phyloP scores from a whole-genome alignment of 2,329 filamentous ascomycete genomes.

The Talaromyces sp. region DNA sequence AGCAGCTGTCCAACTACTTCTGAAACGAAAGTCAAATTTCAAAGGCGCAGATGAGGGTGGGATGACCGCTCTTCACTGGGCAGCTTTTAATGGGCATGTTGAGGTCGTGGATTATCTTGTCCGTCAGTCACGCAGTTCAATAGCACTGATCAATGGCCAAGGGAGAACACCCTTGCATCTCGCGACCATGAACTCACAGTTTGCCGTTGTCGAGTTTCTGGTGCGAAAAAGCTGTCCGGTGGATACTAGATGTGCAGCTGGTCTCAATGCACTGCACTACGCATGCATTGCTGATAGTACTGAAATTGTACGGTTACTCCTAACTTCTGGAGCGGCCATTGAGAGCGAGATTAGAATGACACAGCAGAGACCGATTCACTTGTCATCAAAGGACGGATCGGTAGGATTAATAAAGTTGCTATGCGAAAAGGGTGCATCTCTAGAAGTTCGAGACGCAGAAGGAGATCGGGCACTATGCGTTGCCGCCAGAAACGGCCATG shows the following conservation, averaged over 20 bases:
- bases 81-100: constrained; percentile 37
- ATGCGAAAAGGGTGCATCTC: constrained; percentile 29
- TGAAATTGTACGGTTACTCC: constrained; percentile 31
- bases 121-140: constrained; percentile 28
- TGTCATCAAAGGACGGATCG: constrained; percentile 30
- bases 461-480: constrained; percentile 35
- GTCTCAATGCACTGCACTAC: constrained; percentile 36
- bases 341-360: constrained; percentile 30
- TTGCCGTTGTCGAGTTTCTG: constrained; percentile 37
- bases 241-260: constrained; percentile 29
- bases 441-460: constrained; percentile 31
- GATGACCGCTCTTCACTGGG: constrained; percentile 41
- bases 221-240: constrained; percentile 31
- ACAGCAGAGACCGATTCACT: constrained; percentile 33
- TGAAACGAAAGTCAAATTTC: constrained; percentile 31
- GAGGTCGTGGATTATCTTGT: constrained; percentile 32
- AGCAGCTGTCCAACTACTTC: constrained; percentile 27
- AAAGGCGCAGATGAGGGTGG: constrained; percentile 29
- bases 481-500: constrained; percentile 33
- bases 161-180: constrained; percentile 37
- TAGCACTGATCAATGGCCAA: constrained; percentile 27
- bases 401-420: constrained; percentile 31
- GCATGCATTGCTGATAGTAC: constrained; percentile 32
- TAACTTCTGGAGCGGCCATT: constrained; percentile 33
- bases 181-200: constrained; percentile 34